phyloP scores from a whole-genome alignment of 2,329 filamentous ascomycete genomes.

The Myriosclerotinia duriaeana region DNA sequence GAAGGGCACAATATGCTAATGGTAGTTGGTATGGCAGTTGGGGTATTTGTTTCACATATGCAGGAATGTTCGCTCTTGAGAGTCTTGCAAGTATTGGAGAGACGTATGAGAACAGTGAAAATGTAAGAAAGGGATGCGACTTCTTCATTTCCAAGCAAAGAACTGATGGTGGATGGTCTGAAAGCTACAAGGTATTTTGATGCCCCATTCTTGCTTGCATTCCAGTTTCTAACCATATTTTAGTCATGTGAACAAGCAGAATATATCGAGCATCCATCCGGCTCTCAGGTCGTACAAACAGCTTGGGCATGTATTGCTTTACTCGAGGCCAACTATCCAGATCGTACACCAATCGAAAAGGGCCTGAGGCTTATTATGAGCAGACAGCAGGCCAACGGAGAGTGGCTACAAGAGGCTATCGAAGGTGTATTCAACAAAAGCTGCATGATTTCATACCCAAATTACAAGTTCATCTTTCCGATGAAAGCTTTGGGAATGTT shows the following conservation, averaged over 20 bases:
- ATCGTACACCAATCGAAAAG: conserved; percentile 68
- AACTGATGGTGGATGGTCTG: conserved; percentile 91
- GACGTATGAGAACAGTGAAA: conserved; percentile 70
- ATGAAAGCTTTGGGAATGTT: conserved; percentile 91
- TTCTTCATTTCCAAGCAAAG: conserved; percentile 85
- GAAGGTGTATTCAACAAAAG: conserved; percentile 99
- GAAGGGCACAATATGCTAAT: conserved; percentile 71
- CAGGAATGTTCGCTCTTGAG: conserved; percentile 93
- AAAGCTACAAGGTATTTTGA: conserved; percentile 71
- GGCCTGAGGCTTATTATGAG: conserved; percentile 80
- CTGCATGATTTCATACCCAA: conserved; percentile 98
- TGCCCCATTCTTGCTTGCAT: conserved; percentile 17
- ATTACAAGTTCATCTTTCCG: conserved; percentile 97
- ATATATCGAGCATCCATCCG: conserved; percentile 71
- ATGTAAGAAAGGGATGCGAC: conserved; percentile 73
- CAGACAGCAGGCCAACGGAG: conserved; percentile 82
- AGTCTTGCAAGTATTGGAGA: conserved; percentile 80
- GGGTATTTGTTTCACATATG: conserved; percentile 98
- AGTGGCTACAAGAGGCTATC: conserved; percentile 94
- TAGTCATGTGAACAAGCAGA: conserved; percentile 73
- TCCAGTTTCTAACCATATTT: conserved; percentile 22
- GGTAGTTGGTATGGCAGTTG: conserved; percentile 98
- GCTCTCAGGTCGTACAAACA: conserved; percentile 90
- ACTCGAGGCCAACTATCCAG: conserved; percentile 78
- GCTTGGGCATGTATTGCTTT: conserved; percentile 84